Base-by-base conservation (phyloP, 2,329 filamentous ascomycete genomes). In the Neophaeococcomyces aloes region DNA sequence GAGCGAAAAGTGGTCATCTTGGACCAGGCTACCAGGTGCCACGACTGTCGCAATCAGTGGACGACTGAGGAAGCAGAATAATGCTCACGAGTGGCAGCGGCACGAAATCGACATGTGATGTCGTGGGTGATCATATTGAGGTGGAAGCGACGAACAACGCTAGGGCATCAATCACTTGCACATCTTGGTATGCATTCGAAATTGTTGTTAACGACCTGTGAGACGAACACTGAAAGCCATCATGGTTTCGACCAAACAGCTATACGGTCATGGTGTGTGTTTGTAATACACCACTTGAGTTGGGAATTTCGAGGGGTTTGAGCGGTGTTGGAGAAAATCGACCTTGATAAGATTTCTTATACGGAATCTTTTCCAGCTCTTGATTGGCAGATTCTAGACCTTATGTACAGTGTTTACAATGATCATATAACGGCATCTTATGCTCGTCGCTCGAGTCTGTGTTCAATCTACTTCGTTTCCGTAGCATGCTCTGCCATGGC, bases 1-100 rank as follows among this genome's bases (percentile, higher is more conserved):
- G 3, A 98, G 73, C 1, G 87, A 94, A 58, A 98, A 96, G 60
- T 78, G 79, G 34, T 83, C 85, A 86, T 96, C 88, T 66, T 95
- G 95, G 51, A 96, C 74, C 2, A 98, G 74, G 54, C 93, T 79
- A 25, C 91, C 91, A 6, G 83, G 29, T n/a, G n/a, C 32, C 25
- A 48, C 37, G 38, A 36, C 48, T 49, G 30, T 47, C 43, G 36
- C 30, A 25, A 13, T 42, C 29, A 30, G n/a, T 8, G 36, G n/a
- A 25, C 7, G 13, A 8, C 13, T 31, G 29, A 23, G 40, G 31
- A 48, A 35, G 34, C 13, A 13, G 13, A 27, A 30, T 40, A 39
- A 53, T 49, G 56, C 64, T 33, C 59, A 76, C 74, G 68, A 32
- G 62, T 66, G 40, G 71, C 70, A 45, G 74, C 73, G 47, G 61